Conservation (phyloP, 805 yeast genomes). For the Candida sphagnicola region DNA sequence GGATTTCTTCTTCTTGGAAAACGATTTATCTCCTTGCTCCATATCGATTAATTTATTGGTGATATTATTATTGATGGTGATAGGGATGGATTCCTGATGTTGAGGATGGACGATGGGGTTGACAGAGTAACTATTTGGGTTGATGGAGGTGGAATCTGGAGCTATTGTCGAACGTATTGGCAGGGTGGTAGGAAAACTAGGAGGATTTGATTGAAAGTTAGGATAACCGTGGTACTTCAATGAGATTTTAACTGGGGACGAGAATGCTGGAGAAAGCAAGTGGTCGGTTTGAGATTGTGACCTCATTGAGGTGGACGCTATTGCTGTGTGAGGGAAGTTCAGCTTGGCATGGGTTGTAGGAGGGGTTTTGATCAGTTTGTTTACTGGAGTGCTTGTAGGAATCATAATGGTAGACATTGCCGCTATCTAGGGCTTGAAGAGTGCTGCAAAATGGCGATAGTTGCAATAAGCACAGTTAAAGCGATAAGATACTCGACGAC, state of each 20-base stretch:
- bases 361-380: neutral
- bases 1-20: slow-evolving; percentile 14
- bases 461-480: too few species aligned
- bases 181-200: neutral
- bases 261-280: slow-evolving; percentile 36
- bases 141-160: neutral
- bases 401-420: neutral
- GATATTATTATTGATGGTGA: neutral
- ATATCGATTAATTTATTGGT: neutral
- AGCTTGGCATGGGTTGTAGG: neutral
- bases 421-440: too few species aligned
- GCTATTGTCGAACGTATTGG: neutral
- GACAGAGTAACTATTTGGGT: neutral
- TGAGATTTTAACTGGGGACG: slow-evolving; percentile 41
- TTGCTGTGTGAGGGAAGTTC: neutral
- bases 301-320: neutral
- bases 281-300: slow-evolving; percentile 8
- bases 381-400: neutral
- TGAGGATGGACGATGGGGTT: neutral
- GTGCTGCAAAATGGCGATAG: too few species aligned
- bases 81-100: neutral
- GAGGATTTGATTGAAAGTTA: neutral
- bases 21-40: neutral
- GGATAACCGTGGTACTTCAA: neutral
- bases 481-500: too few species aligned